Conservation (phyloP, 345 rosid species). For the Erucastrum elatum region DNA sequence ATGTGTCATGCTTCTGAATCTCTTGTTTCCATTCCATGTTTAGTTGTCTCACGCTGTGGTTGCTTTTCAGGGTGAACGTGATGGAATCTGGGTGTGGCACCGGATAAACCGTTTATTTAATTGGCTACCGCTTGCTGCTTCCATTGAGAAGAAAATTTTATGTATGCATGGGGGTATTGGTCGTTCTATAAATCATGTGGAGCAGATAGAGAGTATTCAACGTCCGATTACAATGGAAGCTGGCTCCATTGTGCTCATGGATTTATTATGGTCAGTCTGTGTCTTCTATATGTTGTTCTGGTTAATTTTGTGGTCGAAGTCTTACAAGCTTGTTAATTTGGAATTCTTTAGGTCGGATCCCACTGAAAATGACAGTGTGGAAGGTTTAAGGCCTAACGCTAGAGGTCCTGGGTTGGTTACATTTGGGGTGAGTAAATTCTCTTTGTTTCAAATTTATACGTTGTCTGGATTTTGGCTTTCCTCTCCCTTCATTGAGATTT, state of each 20-base stretch:
- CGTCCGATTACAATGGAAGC: conserved; percentile 97
- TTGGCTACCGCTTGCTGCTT: conserved; percentile 92
- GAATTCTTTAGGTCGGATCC: conserved; percentile 76
- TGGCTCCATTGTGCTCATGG: conserved; percentile 91
- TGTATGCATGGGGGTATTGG: conserved; percentile 99
- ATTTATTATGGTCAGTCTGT: conserved; percentile 72
- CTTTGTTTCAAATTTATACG: background rate
- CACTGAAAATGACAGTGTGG: conserved; percentile 91
- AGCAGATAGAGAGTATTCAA: conserved; percentile 83
- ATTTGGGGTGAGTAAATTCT: conserved; percentile 71
- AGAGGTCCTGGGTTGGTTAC: conserved; percentile 95
- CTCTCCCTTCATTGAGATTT: background rate
- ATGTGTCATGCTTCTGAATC: conserved; percentile 3
- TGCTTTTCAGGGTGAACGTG: conserved; percentile 75
- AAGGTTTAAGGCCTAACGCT: conserved; percentile 90
- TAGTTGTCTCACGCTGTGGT: conserved; percentile 24
- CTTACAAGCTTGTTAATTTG: conserved; percentile 11
- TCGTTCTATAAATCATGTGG: conserved; percentile 86
- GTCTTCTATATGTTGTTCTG: conserved; percentile 6
- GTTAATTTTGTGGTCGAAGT: conserved; percentile 14
- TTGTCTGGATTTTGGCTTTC: background rate
- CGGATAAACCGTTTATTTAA: conserved; percentile 87
- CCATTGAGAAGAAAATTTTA: conserved; percentile 84
- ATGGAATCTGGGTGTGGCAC: conserved; percentile 96
- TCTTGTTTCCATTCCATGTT: conserved; percentile 10